Conservation (phyloP, 139 green algal species). For the Spirogloea muscicola region DNA sequence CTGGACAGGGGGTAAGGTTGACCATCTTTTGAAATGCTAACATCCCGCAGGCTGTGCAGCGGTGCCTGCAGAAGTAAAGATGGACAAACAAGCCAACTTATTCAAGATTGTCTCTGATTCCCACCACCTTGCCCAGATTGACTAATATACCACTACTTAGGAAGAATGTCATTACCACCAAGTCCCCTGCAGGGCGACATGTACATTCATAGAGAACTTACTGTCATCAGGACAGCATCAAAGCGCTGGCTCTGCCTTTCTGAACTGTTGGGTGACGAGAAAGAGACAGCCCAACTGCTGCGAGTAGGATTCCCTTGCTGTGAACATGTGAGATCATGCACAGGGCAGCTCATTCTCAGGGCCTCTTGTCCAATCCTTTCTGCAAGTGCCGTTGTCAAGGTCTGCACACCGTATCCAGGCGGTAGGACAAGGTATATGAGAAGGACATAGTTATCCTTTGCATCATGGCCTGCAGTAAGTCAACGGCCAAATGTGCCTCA, state of each 20-base stretch:
- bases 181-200: no score
- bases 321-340: neutral
- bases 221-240: constrained; percentile 40
- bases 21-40: constrained; percentile 16
- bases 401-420: no score
- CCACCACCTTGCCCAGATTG: no score
- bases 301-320: neutral
- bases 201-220: no score
- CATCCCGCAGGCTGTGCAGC: constrained; percentile 18
- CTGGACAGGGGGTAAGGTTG: neutral
- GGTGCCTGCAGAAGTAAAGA: constrained; percentile 5
- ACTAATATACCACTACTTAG: neutral
- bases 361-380: constrained; percentile 5
- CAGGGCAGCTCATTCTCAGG: neutral
- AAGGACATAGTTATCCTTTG: no score
- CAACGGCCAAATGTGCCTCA: no score
- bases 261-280: neutral
- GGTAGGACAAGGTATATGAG: no score
- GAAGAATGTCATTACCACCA: no score
- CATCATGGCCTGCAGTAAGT: no score
- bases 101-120: neutral
- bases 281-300: neutral
- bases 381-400: constrained; percentile 21
- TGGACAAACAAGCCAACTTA: neutral
- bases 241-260: constrained; percentile 17